Conservation (phyloP, 352 stramenopile species). For the Thraustochytrium striatum region DNA sequence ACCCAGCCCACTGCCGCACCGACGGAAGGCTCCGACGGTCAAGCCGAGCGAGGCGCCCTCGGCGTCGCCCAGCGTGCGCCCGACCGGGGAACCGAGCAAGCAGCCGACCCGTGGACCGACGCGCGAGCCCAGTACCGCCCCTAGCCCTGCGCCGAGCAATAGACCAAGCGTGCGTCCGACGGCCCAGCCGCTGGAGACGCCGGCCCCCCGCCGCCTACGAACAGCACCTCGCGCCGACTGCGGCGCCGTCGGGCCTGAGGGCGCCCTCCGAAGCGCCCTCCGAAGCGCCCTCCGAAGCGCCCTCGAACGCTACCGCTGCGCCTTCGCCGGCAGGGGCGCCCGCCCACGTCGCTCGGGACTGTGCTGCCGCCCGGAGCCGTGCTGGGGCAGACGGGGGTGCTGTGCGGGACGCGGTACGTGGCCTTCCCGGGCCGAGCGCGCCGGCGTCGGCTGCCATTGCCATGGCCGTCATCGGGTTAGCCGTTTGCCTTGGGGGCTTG, state of each 20-base stretch:
- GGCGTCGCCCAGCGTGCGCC: not conserved
- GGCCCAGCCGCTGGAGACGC: not conserved
- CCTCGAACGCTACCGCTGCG: not conserved
- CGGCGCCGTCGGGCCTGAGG: not conserved
- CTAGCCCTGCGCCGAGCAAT: not conserved
- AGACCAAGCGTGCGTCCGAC: not conserved
- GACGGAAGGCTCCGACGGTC: not conserved
- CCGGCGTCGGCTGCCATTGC: not conserved
- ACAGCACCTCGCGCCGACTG: not conserved
- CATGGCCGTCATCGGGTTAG: not conserved
- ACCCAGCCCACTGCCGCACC: not conserved
- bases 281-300: not conserved
- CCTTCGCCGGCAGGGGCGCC: not conserved
- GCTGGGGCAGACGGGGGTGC: not conserved
- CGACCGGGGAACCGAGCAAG: not conserved
- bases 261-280: not conserved
- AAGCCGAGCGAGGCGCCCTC: not conserved
- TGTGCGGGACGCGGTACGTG: too few species aligned
- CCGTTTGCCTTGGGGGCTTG: not conserved
- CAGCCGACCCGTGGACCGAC: not conserved
- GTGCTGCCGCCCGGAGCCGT: not conserved
- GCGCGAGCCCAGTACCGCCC: not conserved
- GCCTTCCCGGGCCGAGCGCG: too few species aligned
- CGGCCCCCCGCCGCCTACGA: not conserved
- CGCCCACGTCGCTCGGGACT: not conserved